Evolutionary conservation across 2,329 filamentous ascomycete genomes (phyloP).

Genomic region (Penicillium sp.): DNA sequence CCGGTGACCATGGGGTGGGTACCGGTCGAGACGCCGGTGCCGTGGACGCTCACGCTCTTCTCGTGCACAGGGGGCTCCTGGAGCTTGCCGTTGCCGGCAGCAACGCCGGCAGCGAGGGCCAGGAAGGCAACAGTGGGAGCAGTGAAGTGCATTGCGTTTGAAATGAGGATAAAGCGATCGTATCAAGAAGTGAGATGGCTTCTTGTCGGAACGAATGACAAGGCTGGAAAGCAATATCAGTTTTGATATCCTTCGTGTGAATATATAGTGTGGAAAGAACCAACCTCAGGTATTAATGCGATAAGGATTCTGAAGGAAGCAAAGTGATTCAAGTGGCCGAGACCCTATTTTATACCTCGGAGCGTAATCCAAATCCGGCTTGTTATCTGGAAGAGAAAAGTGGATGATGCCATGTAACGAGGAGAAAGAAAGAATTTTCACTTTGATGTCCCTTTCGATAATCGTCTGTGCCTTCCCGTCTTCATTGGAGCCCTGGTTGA

Average conservation of each 20-base stretch:
- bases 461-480: constrained; percentile 12
- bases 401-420: constrained; percentile 18
- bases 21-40: constrained; percentile 13
- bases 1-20: constrained; percentile 20
- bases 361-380: constrained; percentile 19
- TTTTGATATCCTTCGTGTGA: too few species aligned
- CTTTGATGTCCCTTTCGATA: constrained; percentile 9
- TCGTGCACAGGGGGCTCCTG: constrained; percentile 14
- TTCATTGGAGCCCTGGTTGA: constrained; percentile 10
- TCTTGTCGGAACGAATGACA: constrained; percentile 22
- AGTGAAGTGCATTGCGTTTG: constrained; percentile 30
- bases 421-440: constrained; percentile 5
- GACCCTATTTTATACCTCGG: constrained; percentile 18
- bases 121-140: constrained; percentile 16
- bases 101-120: constrained; percentile 16
- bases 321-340: not conserved
- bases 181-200: constrained; percentile 10
- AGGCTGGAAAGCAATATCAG: constrained; percentile 12
- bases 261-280: too few species aligned
- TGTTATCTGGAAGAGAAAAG: constrained; percentile 3
- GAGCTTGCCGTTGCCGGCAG: constrained; percentile 10
- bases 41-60: constrained; percentile 5
- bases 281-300: constrained; percentile 2
- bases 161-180: constrained; percentile 14
- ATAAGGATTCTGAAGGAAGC: constrained; percentile 5